Evolutionary conservation across 2,329 filamentous ascomycete genomes (phyloP).

Genomic region (Fusarium sp.): DNA sequence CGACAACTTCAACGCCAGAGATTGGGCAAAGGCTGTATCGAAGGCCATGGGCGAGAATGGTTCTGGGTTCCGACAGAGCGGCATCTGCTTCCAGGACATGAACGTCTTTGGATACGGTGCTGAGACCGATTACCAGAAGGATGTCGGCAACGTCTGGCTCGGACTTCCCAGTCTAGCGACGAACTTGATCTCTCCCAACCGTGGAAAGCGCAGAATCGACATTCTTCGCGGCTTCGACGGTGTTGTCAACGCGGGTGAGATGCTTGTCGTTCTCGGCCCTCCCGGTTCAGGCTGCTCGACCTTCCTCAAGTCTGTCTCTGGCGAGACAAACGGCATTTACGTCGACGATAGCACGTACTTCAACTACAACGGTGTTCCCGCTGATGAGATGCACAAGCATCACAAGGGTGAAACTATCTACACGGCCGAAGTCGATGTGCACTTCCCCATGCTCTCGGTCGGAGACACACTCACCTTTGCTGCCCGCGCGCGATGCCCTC

Average conservation of each 20-base stretch:
- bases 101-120: conserved; percentile 62
- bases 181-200: conserved; percentile 4
- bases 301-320: conserved; percentile 69
- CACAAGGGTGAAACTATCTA: conserved; percentile 43
- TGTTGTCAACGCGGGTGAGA: conserved; percentile 75
- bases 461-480: conserved; percentile 76
- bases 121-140: conserved; percentile 64
- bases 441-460: conserved; percentile 71
- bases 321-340: conserved; percentile 76
- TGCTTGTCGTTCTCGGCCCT: conserved; percentile 78
- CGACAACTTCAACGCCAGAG: conserved; percentile 65
- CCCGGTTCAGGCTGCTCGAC: conserved; percentile 75
- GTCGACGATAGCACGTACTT: conserved; percentile 61
- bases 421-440: conserved; percentile 45
- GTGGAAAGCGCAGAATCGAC: conserved; percentile 42
- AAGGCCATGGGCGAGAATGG: conserved; percentile 48
- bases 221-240: conserved; percentile 76
- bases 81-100: conserved; percentile 62
- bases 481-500: conserved; percentile 71
- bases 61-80: conserved; percentile 48
- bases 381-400: conserved; percentile 39
- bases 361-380: conserved; percentile 42
- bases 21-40: conserved; percentile 53
- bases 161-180: conserved; percentile 36
- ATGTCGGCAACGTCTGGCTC: conserved; percentile 56